A percentile compares a stretch with the other conserved stretches of the same genome.
phyloP scores from a whole-genome alignment of 495 filamentous ascomycete species.

The Corynascus novoguineensis region DNA sequence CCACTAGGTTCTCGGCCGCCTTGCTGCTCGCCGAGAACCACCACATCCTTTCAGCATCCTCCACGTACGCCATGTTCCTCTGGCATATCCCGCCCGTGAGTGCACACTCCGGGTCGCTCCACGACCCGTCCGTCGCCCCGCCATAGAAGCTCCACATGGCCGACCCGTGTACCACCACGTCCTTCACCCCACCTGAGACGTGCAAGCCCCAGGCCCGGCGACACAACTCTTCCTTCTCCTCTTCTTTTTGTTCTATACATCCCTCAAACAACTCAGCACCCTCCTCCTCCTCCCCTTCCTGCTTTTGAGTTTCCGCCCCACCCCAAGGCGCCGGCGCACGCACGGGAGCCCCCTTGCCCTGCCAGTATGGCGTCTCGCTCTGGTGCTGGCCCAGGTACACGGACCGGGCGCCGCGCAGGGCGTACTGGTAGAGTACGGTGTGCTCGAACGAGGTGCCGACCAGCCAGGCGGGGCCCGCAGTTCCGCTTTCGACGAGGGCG shows the following conservation, averaged over 20 bases:
- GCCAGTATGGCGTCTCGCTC: constrained; percentile 70
- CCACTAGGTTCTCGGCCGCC: constrained; percentile 40
- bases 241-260: no score
- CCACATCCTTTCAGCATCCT: constrained; percentile 28
- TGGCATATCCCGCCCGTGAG: constrained; percentile 35
- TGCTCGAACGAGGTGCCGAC: constrained; percentile 69
- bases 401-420: constrained; percentile 55
- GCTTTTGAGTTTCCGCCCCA: no score
- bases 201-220: constrained; percentile 40
- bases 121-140: constrained; percentile 25
- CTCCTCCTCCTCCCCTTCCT: neutral
- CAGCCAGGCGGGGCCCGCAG: constrained; percentile 36
- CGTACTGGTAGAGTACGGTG: constrained; percentile 68
- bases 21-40: constrained; percentile 44
- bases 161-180: constrained; percentile 45
- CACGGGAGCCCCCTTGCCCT: constrained; percentile 52
- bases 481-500: constrained; percentile 42
- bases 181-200: constrained; percentile 30
- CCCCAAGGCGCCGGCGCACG: constrained; percentile 28
- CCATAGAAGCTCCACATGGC: constrained; percentile 52
- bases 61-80: constrained; percentile 38
- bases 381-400: constrained; percentile 64
- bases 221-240: constrained; percentile 28
- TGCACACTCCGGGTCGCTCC: constrained; percentile 17
- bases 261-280: constrained; percentile 21